Base-by-base conservation (phyloP, 1,139 yeast genomes). In the Yamadazyma epiphylla region DNA sequence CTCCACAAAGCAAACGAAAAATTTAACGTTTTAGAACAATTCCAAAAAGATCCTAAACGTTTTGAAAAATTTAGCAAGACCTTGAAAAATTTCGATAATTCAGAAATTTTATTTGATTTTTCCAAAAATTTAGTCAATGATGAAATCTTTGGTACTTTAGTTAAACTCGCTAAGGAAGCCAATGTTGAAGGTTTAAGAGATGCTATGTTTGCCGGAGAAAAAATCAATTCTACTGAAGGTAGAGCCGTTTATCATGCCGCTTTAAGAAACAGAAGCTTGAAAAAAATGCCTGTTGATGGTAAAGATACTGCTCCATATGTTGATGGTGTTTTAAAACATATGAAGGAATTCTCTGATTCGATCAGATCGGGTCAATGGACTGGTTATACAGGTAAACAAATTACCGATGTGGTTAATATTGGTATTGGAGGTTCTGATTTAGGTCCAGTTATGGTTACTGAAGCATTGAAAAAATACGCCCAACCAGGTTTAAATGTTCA, bases 401-500 rank as follows among this genome's bases (percentile, higher is more conserved):
- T 91, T 62, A 84, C 94, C 48, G 95, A 88, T 55, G 80, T 91
- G 37, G 97, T 91, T 54, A 91, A 91, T 74, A 86, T 91, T 53
- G 98, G 98, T 64, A 91, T 91, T 57, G 98, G 98, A 56, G 98
- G 98, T 47, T 88, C 97, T 19, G 98, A 91, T 62, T 76, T 91
- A 53, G 98, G 98, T 50, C 98, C 98, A 30, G 97, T 91, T 35
- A 91, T 91, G 98, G 97, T 91, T 48, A 88, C 96, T 38, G 97
- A 91, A 68, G 96, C 98, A 22, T 77, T 91, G 58, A 91, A 89
- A 72, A 80, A 85, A 44, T 91, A 91, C 64, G 70, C 89, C 41
- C 72, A 81, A 52, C 79, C 80, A 41, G 84, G 80, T 39, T 71
- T 91, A 50, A 64, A 70, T 42, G 95, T 77, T 32, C 95, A 91